A percentile compares a stretch with the other conserved stretches of the same genome.
Evolutionary conservation across 2,329 filamentous ascomycete genomes (phyloP).

Genomic region (Colletotrichum magnum): DNA sequence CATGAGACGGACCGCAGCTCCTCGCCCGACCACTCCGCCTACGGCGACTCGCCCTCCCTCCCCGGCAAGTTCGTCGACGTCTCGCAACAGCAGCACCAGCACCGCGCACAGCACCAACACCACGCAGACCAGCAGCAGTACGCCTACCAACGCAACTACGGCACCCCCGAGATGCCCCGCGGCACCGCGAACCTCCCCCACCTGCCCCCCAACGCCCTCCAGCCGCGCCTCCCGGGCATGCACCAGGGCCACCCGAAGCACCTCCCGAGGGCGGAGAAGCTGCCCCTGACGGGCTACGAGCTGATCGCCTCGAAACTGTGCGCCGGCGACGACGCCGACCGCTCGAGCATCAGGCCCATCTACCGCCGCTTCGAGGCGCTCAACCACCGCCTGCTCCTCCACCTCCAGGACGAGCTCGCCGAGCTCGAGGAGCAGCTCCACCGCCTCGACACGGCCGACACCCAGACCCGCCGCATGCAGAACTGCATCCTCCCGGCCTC

Average conservation of each 20-base stretch:
- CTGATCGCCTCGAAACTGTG: constrained; percentile 69
- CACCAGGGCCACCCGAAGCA: constrained; percentile 50
- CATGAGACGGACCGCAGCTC: constrained; percentile 61
- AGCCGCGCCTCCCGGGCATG: constrained; percentile 50
- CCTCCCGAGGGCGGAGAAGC: constrained; percentile 56
- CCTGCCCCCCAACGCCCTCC: constrained; percentile 53
- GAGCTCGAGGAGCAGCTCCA: constrained; percentile 86
- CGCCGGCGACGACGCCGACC: constrained; percentile 17
- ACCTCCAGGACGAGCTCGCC: constrained; percentile 87
- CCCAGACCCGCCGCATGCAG: constrained; percentile 59
- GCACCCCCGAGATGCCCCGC: constrained; percentile 59
- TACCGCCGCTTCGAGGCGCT: constrained; percentile 87
- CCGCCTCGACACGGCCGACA: constrained; percentile 73
- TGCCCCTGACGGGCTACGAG: constrained; percentile 72
- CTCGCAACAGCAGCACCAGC: constrained; percentile 15
- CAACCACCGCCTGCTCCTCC: constrained; percentile 85
- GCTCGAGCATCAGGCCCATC: constrained; percentile 67
- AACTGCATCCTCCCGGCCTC: constrained; percentile 70
- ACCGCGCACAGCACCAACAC: background rate
- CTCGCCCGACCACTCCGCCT: constrained; percentile 58
- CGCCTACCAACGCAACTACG: constrained; percentile 50
- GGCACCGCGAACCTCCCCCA: constrained; percentile 55
- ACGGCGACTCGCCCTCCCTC: constrained; percentile 45
- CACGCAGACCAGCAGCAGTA: constrained; percentile 6
- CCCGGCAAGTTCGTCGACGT: constrained; percentile 31